Conservation (phyloP, 257 asterid genomes). For the Capsicum chinense region DNA sequence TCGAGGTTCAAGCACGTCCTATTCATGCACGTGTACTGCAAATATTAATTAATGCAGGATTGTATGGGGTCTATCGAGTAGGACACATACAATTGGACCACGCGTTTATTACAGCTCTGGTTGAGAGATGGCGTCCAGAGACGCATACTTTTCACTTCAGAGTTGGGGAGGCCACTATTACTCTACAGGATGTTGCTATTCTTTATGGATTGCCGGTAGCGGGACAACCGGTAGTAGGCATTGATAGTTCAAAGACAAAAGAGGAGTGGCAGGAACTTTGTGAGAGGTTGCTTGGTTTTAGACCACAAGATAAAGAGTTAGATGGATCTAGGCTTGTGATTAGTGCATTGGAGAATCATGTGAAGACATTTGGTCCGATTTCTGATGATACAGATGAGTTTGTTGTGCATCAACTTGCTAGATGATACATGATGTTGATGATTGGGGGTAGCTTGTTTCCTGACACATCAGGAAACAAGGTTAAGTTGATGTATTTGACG, state of each 20-base stretch:
- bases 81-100: too few relatives aligned
- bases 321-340: conserved; percentile 79
- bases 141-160: conserved; percentile 86
- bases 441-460: conserved; percentile 72
- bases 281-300: conserved; percentile 67
- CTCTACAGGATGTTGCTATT: conserved; percentile 70
- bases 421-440: conserved; percentile 77
- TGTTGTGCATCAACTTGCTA: conserved; percentile 57
- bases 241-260: conserved; percentile 71
- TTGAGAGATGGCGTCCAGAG: neutral
- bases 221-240: conserved; percentile 75
- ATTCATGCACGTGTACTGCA: too few relatives aligned
- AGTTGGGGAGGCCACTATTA: conserved; percentile 76
- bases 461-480: conserved; percentile 80
- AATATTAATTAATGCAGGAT: too few relatives aligned
- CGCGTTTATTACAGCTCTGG: too few relatives aligned
- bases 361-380: conserved; percentile 58
- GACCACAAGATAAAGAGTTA: conserved; percentile 68
- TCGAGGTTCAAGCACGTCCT: too few relatives aligned
- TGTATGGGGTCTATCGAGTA: too few relatives aligned
- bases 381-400: conserved; percentile 65
- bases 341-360: conserved; percentile 67
- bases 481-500: conserved; percentile 83
- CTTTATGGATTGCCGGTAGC: conserved; percentile 82
- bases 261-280: conserved; percentile 76